phyloP scores from a whole-genome alignment of 2,329 filamentous ascomycete genomes.

The Iodosphaeria phyllophila region DNA sequence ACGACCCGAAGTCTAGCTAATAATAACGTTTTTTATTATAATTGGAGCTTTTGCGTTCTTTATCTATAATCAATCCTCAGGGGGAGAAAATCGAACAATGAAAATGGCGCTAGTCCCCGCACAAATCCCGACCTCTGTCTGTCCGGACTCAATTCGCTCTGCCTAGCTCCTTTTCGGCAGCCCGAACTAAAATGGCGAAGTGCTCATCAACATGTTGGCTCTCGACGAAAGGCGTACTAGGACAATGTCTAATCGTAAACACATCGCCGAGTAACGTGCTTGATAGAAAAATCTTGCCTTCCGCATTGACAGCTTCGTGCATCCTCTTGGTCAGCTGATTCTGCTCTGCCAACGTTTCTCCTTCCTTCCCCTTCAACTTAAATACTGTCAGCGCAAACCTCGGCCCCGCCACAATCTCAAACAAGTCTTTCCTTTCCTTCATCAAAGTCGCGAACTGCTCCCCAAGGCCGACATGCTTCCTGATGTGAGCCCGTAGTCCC shows the following conservation, averaged over 20 bases:
- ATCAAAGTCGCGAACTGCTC: slow-evolving; percentile 49
- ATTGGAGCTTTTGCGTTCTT: no score
- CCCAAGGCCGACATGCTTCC: slow-evolving; percentile 48
- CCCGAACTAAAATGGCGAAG: slow-evolving; percentile 53
- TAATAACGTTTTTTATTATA: no score
- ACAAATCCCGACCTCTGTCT: no score
- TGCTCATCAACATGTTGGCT: slow-evolving; percentile 53
- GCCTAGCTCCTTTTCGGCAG: slow-evolving; percentile 38
- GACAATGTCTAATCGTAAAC: slow-evolving; percentile 69
- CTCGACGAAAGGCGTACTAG: slow-evolving; percentile 49
- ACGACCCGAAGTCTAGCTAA: no score
- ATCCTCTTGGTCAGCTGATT: slow-evolving; percentile 56
- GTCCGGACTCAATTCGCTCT: no score
- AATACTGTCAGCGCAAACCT: slow-evolving; percentile 68
- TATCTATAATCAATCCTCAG: no score
- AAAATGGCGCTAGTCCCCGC: no score
- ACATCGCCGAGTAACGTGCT: slow-evolving; percentile 53
- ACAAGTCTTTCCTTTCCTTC: slow-evolving; percentile 43
- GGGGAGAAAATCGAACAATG: no score
- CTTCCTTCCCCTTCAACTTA: slow-evolving; percentile 33
- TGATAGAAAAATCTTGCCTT: slow-evolving; percentile 69
- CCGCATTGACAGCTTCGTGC: slow-evolving; percentile 54
- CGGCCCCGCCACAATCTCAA: slow-evolving; percentile 56
- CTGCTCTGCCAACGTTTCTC: slow-evolving; percentile 22
- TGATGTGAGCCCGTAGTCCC: slow-evolving; percentile 58